These are phyloP conservation scores for Melastoma candidum DNA, from an alignment of 441 rosid genomes.

Conservation along the genomic window DNA sequence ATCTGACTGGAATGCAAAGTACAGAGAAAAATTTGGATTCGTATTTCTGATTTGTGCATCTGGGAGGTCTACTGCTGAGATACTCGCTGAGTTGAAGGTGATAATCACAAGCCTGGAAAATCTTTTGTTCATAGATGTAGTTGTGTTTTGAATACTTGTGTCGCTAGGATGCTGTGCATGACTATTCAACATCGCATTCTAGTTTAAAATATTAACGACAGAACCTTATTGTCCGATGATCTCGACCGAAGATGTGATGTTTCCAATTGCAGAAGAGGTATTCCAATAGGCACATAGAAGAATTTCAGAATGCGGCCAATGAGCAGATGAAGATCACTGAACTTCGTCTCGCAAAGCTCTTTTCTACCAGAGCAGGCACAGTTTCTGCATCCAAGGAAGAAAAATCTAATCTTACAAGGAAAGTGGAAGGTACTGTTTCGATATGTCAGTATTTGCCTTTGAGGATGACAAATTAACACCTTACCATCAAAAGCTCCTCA, in stretches of 20 bases:
- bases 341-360: constrained; percentile 66
- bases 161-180: too few species aligned
- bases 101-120: neutral
- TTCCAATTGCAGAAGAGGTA: constrained; percentile 45
- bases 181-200: too few species aligned
- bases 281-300: constrained; percentile 58
- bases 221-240: neutral
- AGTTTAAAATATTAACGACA: neutral
- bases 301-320: constrained; percentile 72
- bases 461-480: neutral
- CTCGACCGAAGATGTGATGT: neutral
- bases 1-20: constrained; percentile 54
- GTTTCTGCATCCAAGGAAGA: constrained; percentile 16
- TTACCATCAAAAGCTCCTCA: neutral
- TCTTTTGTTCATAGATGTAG: too few species aligned
- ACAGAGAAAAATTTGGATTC: constrained; percentile 54
- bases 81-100: constrained; percentile 72
- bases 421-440: constrained; percentile 43
- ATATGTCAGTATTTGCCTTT: neutral
- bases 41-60: constrained; percentile 71
- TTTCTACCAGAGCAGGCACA: constrained; percentile 29
- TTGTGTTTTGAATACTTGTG: too few species aligned
- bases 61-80: constrained; percentile 63
- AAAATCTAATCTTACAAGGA: constrained; percentile 22
- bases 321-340: constrained; percentile 86